phyloP scores from a whole-genome alignment of 441 rosid species.

The Pelargonium cotyledonis region DNA sequence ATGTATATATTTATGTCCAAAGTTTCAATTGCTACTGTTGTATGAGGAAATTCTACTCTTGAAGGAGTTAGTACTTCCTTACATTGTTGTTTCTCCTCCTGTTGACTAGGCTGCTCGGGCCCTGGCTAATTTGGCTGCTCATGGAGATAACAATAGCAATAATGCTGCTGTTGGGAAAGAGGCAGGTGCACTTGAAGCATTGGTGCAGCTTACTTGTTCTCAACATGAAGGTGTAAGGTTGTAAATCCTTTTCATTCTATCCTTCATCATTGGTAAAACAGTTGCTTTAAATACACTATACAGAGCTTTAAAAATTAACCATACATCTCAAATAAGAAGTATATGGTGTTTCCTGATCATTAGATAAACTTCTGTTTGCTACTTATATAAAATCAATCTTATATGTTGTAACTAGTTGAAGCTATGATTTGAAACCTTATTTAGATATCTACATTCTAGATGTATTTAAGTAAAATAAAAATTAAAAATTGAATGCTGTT shows the following conservation, averaged over 20 bases:
- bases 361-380: too few relatives aligned
- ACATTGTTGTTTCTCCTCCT: conserved; percentile 7
- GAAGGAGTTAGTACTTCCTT: background rate
- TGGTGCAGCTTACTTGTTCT: conserved; percentile 77
- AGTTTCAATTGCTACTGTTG: background rate
- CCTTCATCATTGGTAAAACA: background rate
- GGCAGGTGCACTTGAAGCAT: conserved; percentile 89
- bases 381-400: background rate
- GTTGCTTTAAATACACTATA: background rate
- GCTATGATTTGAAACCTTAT: background rate
- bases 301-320: too few relatives aligned
- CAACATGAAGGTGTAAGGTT: conserved; percentile 97
- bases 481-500: background rate
- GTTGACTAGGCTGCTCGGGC: conserved; percentile 87
- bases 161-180: conserved; percentile 97
- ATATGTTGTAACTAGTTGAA: background rate
- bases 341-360: too few relatives aligned
- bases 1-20: background rate
- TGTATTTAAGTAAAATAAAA: background rate
- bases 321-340: too few relatives aligned
- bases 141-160: conserved; percentile 89
- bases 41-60: background rate
- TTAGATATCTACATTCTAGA: background rate
- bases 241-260: conserved; percentile 1
- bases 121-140: conserved; percentile 96